Conservation (phyloP, 768 basidiomycete genomes). For the Pseudohyphozyma bogoriensis region DNA sequence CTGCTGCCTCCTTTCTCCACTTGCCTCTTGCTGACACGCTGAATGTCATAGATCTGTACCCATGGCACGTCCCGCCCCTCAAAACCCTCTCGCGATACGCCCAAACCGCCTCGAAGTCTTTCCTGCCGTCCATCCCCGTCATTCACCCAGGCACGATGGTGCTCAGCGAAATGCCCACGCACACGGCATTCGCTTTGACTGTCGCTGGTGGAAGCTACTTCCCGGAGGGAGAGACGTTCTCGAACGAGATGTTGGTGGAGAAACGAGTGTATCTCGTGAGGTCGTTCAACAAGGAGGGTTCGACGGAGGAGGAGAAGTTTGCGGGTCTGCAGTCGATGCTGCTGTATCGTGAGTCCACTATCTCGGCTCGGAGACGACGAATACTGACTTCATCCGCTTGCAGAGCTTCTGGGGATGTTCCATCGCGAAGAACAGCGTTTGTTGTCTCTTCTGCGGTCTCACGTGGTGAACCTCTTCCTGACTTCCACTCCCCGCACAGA, state of each 20-base stretch:
- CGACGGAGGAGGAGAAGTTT: constrained; percentile 12
- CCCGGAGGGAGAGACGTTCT: constrained; percentile 15
- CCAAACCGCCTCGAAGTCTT: constrained; percentile 1
- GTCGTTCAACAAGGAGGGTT: background rate
- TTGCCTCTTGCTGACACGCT: too few species aligned
- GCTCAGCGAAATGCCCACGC: constrained; percentile 7
- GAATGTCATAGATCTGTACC: background rate
- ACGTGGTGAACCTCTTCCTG: background rate
- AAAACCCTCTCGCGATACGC: constrained; percentile 17
- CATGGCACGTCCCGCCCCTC: constrained; percentile 12
- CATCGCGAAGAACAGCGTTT: constrained; percentile 24
- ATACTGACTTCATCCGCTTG: too few species aligned
- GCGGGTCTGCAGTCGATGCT: constrained; percentile 17
- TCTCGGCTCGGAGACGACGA: too few species aligned
- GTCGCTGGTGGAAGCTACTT: constrained; percentile 21
- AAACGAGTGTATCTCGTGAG: constrained; percentile 24
- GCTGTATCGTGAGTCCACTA: too few species aligned
- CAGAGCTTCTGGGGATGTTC: constrained; percentile 28
- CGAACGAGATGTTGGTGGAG: constrained; percentile 28
- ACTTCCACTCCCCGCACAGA: constrained; percentile 10
- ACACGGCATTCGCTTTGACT: constrained; percentile 19
- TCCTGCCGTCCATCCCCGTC: constrained; percentile 17
- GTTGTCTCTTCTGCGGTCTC: background rate
- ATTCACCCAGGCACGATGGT: constrained; percentile 8
- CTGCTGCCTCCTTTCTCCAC: background rate